Conservation (phyloP, 139 green algal species). For the Yamagishiella unicocca region DNA sequence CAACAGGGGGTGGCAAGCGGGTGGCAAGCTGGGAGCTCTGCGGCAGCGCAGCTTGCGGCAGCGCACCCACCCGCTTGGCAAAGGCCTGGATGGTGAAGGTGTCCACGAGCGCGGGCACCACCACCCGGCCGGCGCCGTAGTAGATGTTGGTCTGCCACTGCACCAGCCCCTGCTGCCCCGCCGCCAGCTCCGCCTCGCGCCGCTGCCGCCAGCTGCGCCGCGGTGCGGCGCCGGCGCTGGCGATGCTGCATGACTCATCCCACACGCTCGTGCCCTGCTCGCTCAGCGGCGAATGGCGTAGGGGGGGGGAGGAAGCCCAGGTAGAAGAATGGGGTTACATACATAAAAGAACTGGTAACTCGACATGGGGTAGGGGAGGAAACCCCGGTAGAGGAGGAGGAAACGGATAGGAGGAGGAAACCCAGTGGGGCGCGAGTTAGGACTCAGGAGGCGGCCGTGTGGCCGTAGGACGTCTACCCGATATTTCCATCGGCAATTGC, state of each 20-base stretch:
- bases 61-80: conserved; percentile 70
- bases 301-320: not conserved
- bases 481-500: no score
- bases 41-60: no score
- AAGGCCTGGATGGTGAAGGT: conserved; percentile 83
- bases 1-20: no score
- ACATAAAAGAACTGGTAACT: not conserved
- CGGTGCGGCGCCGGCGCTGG: not conserved
- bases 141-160: conserved; percentile 90
- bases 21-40: no score
- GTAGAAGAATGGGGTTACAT: not conserved
- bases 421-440: no score
- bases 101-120: conserved; percentile 85
- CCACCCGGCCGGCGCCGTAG: conserved; percentile 82
- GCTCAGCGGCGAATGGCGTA: no score
- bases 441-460: not conserved
- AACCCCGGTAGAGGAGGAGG: not conserved
- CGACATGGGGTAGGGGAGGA: not conserved
- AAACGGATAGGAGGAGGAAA: not conserved
- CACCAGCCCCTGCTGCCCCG: conserved; percentile 68
- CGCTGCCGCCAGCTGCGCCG: conserved; percentile 61
- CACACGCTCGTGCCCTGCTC: conserved; percentile 46
- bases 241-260: conserved; percentile 29
- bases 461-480: no score
- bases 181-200: conserved; percentile 59